These are phyloP conservation scores for Cyclotella baltica DNA, from an alignment of 108 stramenopile genomes.

Conservation along the genomic window DNA sequence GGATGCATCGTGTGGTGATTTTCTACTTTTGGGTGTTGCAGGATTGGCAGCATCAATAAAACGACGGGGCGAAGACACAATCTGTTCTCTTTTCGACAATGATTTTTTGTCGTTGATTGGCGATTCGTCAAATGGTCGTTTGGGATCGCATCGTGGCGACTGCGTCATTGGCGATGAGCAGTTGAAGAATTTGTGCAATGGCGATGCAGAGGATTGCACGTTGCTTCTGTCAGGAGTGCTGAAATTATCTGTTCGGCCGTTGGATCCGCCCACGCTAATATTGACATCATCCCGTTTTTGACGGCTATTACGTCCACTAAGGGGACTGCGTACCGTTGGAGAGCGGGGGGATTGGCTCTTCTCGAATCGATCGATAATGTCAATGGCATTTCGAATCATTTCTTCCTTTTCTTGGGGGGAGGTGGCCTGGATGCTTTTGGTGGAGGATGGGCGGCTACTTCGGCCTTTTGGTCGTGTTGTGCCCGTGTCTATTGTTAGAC, in stretches of 20 bases:
- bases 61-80: background rate
- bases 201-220: background rate
- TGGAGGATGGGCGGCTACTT: background rate
- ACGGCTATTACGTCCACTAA: background rate
- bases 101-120: no score
- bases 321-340: background rate
- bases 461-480: background rate
- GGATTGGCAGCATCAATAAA: background rate
- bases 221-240: background rate
- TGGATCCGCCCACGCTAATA: background rate
- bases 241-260: background rate
- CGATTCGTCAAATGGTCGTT: background rate
- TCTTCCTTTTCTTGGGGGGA: background rate
- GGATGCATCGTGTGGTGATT: no score
- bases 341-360: background rate
- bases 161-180: background rate
- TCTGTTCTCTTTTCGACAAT: background rate
- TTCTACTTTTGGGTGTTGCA: no score
- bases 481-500: conserved; percentile 6
- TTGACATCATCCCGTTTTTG: background rate
- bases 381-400: background rate
- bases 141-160: background rate
- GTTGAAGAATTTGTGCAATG: background rate
- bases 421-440: background rate
- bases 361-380: background rate